A percentile compares a stretch with the other conserved stretches of the same genome.
Evolutionary conservation across 257 asterid species (phyloP).

Genomic region (Solanum peruvianum): DNA sequence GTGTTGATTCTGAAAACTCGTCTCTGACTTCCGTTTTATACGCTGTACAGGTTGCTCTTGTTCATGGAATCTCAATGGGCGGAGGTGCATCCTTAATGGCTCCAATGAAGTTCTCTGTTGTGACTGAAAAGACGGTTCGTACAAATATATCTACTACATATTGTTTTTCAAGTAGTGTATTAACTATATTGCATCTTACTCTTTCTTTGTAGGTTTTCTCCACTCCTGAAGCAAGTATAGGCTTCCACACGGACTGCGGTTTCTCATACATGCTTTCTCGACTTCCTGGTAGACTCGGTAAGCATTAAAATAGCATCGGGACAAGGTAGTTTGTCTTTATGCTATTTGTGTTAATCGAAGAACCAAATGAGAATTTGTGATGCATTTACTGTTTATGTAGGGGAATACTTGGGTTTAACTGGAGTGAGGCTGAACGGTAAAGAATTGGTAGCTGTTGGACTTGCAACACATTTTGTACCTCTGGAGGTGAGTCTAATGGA

Average conservation of each 20-base stretch:
- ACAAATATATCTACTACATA: not conserved
- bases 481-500: constrained; percentile 42
- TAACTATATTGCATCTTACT: not conserved
- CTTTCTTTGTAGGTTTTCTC: constrained; percentile 54
- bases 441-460: constrained; percentile 77
- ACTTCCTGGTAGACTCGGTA: constrained; percentile 82
- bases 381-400: constrained; percentile 17
- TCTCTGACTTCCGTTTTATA: not conserved
- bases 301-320: not conserved
- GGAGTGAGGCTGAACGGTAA: constrained; percentile 83
- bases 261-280: constrained; percentile 76
- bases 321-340: not conserved
- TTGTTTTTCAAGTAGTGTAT: not conserved
- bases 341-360: not conserved
- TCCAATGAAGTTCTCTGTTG: constrained; percentile 85
- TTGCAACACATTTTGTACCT: constrained; percentile 88
- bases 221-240: constrained; percentile 94
- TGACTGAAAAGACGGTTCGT: constrained; percentile 89
- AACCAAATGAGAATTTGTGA: not conserved
- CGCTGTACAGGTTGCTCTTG: constrained; percentile 64
- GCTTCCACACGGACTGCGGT: constrained; percentile 90
- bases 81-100: constrained; percentile 95
- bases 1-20: not conserved
- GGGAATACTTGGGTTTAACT: constrained; percentile 81
- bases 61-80: constrained; percentile 90